Conservation (phyloP, 2,329 filamentous ascomycete species). For the Venturiaceae sp. region DNA sequence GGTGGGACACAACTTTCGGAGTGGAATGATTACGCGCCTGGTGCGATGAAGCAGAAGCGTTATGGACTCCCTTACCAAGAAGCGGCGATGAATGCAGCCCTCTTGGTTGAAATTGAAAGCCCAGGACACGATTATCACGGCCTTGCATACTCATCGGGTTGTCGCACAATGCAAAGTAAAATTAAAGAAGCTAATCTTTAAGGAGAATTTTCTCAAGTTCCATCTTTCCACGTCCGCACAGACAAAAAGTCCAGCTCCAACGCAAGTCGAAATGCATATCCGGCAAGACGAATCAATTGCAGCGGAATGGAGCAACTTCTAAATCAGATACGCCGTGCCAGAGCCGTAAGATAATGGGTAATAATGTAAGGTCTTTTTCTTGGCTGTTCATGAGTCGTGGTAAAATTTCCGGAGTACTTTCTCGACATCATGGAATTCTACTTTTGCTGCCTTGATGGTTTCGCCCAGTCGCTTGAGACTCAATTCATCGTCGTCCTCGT, state of each 20-base stretch:
- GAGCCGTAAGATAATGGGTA: not conserved
- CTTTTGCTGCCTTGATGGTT: slow-evolving; percentile 62
- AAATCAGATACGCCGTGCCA: not conserved
- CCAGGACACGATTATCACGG: too few species aligned
- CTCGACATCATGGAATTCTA: slow-evolving; percentile 67
- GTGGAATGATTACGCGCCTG: too few species aligned
- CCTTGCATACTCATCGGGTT: not conserved
- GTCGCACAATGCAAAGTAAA: not conserved
- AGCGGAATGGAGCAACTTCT: not conserved
- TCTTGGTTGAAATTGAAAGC: too few species aligned
- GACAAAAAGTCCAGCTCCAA: not conserved
- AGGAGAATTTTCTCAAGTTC: not conserved
- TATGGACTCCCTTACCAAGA: too few species aligned
- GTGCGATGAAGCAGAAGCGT: too few species aligned
- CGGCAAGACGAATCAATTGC: not conserved
- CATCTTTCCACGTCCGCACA: not conserved
- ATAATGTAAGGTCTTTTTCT: not conserved
- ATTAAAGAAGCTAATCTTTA: not conserved
- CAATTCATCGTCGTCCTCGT: slow-evolving; percentile 55
- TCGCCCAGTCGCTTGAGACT: slow-evolving; percentile 62
- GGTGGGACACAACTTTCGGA: too few species aligned
- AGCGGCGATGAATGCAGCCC: too few species aligned
- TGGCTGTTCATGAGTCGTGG: slow-evolving; percentile 27
- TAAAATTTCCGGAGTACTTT: slow-evolving; percentile 63
- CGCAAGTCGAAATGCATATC: not conserved